Base-by-base conservation (phyloP, 805 yeast genomes). In the Pichia nanzhaoensis region DNA sequence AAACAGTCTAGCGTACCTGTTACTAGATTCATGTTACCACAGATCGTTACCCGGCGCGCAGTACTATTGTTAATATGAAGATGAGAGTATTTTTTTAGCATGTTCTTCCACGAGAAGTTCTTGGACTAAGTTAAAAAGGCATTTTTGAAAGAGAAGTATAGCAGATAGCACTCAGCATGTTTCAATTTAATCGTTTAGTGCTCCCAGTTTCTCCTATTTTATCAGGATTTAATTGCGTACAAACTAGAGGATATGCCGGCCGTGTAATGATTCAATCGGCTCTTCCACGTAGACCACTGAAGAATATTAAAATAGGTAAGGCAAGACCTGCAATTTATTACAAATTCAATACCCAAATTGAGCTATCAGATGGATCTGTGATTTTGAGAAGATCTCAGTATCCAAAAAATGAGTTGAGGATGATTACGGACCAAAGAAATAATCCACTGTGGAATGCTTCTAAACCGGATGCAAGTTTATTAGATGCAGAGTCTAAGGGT, bases 301-400 rank as follows among this genome's bases (percentile, higher is more conserved):
- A 77, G 61, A 82, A 78, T 61, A 83, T 85, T 55, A 65, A 69
- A 49, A 65, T 82, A 45, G 97, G 97, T 45, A 84, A 84, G 61
- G 89, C 96, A 16, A 78, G 97, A 65, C 97, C 98, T 2, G 89
- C 96, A 30, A 84, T 93, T 34, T 90, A 87, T 65, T 77, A 91
- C 67, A 87, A 87, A 63, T 93, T 93, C 62, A 89, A 91, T 52
- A 84, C 90, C 28, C 66, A 74, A 32, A 90, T 93, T n/a, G 95
- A 91, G 65, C 73, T 90, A 47, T 83, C 95, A 53, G 99, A 93
- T 62, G 99, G 99, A 2, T 84, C 96, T 27, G 95, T 95, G 2
- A 71, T 89, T 30, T 70, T 69, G 31, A 77, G 99, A 65, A 75
- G 85, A 56, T 80, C 96, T 1, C 95, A 85, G 52, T 87, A 80